These are phyloP conservation scores for Pholiota adiposa DNA, from an alignment of 1,284 basidiomycete genomes.

Conservation along the genomic window DNA sequence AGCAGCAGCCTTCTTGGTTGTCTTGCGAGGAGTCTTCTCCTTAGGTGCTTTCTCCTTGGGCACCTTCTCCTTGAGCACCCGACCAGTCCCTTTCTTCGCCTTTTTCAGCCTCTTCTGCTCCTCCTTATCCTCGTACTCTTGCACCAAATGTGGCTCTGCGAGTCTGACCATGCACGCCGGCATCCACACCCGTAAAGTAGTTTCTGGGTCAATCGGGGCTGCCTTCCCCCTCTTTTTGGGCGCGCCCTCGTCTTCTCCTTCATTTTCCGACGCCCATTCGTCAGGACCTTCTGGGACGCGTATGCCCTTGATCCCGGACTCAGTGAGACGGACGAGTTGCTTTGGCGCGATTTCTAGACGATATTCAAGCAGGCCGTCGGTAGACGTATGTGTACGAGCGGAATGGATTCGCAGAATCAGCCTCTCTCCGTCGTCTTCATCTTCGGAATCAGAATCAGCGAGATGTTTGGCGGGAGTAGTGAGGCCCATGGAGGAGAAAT, in stretches of 20 bases:
- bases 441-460: slow-evolving; percentile 32
- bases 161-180: slow-evolving; percentile 74
- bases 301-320: slow-evolving; percentile 65
- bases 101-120: slow-evolving; percentile 56
- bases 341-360: slow-evolving; percentile 72
- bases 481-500: slow-evolving; percentile 53
- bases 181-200: slow-evolving; percentile 70
- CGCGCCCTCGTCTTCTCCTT: slow-evolving; percentile 41
- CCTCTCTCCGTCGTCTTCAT: slow-evolving; percentile 35
- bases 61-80: background rate
- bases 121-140: slow-evolving; percentile 58
- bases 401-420: slow-evolving; percentile 47
- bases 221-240: slow-evolving; percentile 42
- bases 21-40: slow-evolving; percentile 3
- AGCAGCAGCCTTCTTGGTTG: slow-evolving; percentile 10
- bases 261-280: slow-evolving; percentile 50
- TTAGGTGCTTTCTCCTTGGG: slow-evolving; percentile 9
- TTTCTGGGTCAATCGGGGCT: slow-evolving; percentile 49
- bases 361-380: slow-evolving; percentile 72
- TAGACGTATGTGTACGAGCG: slow-evolving; percentile 59
- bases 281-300: slow-evolving; percentile 57
- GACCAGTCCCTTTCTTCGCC: slow-evolving; percentile 28
- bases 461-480: slow-evolving; percentile 24
- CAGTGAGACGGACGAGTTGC: slow-evolving; percentile 63
- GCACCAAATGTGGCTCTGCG: slow-evolving; percentile 65